Conservation (phyloP, 2,329 filamentous ascomycete species). For the Calonectria pauciramosa region DNA sequence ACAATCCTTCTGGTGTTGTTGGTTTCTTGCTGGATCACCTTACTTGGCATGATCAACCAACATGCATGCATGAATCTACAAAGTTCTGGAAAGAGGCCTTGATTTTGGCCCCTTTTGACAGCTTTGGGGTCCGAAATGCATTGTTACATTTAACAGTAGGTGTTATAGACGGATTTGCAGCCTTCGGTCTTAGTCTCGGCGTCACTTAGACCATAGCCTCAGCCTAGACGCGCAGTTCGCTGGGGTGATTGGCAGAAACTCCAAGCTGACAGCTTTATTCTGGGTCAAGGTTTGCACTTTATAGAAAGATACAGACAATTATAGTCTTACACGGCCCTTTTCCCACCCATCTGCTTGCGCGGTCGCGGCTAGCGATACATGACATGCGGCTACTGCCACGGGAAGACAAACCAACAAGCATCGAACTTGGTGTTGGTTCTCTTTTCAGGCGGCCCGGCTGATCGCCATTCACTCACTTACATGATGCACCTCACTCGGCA, state of each 20-base stretch:
- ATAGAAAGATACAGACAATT: not conserved
- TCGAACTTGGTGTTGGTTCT: not conserved
- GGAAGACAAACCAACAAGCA: slow-evolving; percentile 1
- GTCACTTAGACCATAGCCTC: not conserved
- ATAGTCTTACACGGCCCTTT: not conserved
- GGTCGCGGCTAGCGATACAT: not conserved
- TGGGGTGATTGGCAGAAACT: not conserved
- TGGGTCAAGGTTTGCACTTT: not conserved
- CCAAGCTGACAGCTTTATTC: not conserved
- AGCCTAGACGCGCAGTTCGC: not conserved
- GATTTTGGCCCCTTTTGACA: not conserved
- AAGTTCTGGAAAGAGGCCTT: not conserved
- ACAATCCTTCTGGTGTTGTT: not conserved
- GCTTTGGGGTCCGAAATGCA: not conserved
- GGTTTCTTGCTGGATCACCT: not conserved
- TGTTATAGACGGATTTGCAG: not conserved
- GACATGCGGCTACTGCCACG: not conserved
- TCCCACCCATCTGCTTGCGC: not conserved
- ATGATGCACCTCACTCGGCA: not conserved
- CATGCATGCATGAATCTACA: not conserved
- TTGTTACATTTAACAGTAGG: not conserved
- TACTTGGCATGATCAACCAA: not conserved
- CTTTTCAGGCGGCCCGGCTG: not conserved
- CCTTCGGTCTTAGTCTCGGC: not conserved
- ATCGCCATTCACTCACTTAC: slow-evolving; percentile 2